Base-by-base conservation (phyloP, 2,329 filamentous ascomycete species). In the Colletotrichum melonis region DNA sequence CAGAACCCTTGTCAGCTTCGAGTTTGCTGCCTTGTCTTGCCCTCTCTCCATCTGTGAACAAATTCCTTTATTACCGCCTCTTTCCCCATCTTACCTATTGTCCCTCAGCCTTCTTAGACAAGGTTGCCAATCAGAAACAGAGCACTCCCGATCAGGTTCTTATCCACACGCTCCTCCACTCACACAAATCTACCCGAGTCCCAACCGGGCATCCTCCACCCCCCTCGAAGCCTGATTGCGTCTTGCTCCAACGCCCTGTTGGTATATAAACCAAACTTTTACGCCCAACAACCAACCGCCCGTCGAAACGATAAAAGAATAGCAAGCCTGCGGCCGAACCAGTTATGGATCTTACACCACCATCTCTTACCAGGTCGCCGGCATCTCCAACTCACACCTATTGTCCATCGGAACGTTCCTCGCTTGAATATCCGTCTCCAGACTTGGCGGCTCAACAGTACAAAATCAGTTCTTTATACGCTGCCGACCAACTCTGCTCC, bases 311-410 rank as follows among this genome's bases (percentile, higher is more conserved):
- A 63, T 58, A 67, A 54, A 67, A 26, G 38, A 74, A 46, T 12
- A 42, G 60, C 26, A 66, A 70, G 60, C 60, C 26, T 26, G 28
- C 32, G 71, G 56, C 55, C 59, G 76, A 69, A 69, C 75, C 73
- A 77, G 79, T 78, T 80, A 88, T 88, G 86, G 86, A 87, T 79
- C 82, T 85, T 76, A 86, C 86, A 80, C 86, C 86, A 76, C 86
- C 85, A 67, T 82, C 86, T 58, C 81, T 87, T 70, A 86, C 83
- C 72, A 81, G 82, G 78, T 86, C 84, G 73, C 83, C 85, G 32
- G 80, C 81, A 22, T 86, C 85, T 59, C 82, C 85, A 72, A 81
- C 83, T 62, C 82, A 84, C 79, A 87, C 83, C 72, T 86, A 84
- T 78, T 86, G 82, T 78, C 83, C 84, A 62, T 82, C 83, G 65